Evolutionary conservation across 176 grass and related monocot species (phyloP), one percentile per base, ranked within the genome.

Genomic region (Hyparrhenia diplandra): DNA sequence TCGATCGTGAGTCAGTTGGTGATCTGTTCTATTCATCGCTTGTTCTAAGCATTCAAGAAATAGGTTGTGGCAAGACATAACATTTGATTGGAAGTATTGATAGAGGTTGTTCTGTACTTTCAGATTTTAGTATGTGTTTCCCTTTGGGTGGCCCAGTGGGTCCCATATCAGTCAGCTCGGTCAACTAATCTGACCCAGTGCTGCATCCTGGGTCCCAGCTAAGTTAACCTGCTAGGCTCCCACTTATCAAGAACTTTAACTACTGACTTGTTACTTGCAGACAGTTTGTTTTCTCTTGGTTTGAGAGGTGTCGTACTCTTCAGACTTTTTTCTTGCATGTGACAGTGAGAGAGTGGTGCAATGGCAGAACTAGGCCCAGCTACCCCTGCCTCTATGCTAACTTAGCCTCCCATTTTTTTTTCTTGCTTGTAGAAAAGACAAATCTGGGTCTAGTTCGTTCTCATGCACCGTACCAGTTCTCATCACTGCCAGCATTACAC

Each of bases 281-380:
- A 77, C 49, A 63, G 10, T 54, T 41, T 78, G 72, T 74, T 84
- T n/a, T 74, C 35, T 37, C 37, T 29, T 47, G 66, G n/a, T 78
- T 47, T 67, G 59, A 67, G 51, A 68, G 43, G 36, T 59, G 81
- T 80, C 49, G 67, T 75, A 61, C 81, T 80, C 30, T 63, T 85
- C 69, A 81, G 83, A 81, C 43, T n/a, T 59, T 77, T 71, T 52
- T 35, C 8, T 76, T 74, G 30, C 77, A 89, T 85, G 82, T 72
- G 77, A 71, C 45, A 35, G 70, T 28, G 69, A 70, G 62, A 81
- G 32, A 45, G 74, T 57, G 31, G 4, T 73, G 67, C 28, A 49
- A 66, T 74, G 16, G 39, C 52, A 70, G 47, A 42, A 75, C 17
- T 41, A 63, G 66, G 29, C n/a, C 7, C 68, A 66, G 39, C 17